Evolutionary conservation across 108 stramenopile genomes (phyloP).

Genomic region (Chaetoceros tenuissimus): DNA sequence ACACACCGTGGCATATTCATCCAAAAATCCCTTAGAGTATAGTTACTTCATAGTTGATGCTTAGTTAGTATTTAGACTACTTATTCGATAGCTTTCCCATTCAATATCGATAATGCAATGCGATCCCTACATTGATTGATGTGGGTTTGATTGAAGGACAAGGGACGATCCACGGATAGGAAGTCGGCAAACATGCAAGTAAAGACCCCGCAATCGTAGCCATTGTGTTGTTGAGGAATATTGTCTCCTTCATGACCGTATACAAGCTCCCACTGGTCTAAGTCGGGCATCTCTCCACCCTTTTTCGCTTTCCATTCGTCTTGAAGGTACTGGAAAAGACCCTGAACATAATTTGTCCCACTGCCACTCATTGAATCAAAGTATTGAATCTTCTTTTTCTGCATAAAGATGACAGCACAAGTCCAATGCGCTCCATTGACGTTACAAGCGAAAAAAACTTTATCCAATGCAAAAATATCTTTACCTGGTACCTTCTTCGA

Average conservation of each 20-base stretch:
- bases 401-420: slow-evolving; percentile 82
- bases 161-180: slow-evolving; percentile 59
- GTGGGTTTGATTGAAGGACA: slow-evolving; percentile 65
- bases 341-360: slow-evolving; percentile 44
- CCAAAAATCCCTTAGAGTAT: no score
- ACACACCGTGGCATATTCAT: no score
- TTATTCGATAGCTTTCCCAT: slow-evolving; percentile 67
- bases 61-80: no score
- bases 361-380: slow-evolving; percentile 69
- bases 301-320: slow-evolving; percentile 79
- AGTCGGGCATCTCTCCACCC: slow-evolving; percentile 50
- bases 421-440: slow-evolving; percentile 88
- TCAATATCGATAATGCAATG: slow-evolving; percentile 79
- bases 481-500: slow-evolving; percentile 84
- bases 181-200: slow-evolving; percentile 88
- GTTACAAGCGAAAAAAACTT: slow-evolving; percentile 89
- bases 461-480: slow-evolving; percentile 87
- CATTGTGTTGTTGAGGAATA: slow-evolving; percentile 78
- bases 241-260: slow-evolving; percentile 22
- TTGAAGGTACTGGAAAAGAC: slow-evolving; percentile 66
- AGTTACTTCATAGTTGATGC: no score
- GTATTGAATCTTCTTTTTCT: slow-evolving; percentile 72
- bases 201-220: slow-evolving; percentile 87
- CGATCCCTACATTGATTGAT: slow-evolving; percentile 74
- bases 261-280: slow-evolving; percentile 63